phyloP scores from a whole-genome alignment of 208 protist species.

The Crithidia acanthocephali region DNA sequence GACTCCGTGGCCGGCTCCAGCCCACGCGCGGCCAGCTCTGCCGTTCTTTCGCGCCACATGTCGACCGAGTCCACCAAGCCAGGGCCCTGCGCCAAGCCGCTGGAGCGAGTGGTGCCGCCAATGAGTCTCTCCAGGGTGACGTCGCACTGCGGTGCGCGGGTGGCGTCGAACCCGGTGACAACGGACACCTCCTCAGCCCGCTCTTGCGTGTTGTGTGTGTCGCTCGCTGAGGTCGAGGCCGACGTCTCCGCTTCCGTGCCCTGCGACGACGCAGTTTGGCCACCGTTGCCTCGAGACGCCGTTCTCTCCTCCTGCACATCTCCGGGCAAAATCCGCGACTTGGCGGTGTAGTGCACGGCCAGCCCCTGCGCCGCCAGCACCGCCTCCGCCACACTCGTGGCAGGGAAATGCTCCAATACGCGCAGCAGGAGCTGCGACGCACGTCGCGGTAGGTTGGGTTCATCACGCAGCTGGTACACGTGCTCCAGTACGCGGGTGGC shows the following conservation, averaged over 20 bases:
- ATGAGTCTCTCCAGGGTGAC: conserved; percentile 40
- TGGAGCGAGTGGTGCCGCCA: not conserved
- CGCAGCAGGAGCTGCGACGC: conserved; percentile 57
- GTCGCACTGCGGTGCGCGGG: not conserved
- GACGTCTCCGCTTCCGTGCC: not conserved
- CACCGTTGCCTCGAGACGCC: not conserved
- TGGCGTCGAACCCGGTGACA: conserved; percentile 30
- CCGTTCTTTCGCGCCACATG: conserved; percentile 58
- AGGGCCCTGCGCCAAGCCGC: conserved; percentile 52
- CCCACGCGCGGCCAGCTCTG: conserved; percentile 29
- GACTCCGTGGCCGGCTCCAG: conserved; percentile 34
- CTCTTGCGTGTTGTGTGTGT: too few relatives aligned
- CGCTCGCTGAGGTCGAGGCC: not conserved
- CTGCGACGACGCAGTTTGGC: not conserved
- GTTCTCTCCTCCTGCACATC: not conserved
- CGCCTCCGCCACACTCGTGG: conserved; percentile 66
- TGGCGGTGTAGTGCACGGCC: conserved; percentile 55
- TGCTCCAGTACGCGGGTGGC: conserved; percentile 39
- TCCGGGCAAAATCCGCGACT: conserved; percentile 44
- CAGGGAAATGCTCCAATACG: conserved; percentile 58
- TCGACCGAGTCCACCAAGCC: conserved; percentile 55
- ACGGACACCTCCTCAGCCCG: conserved; percentile 4
- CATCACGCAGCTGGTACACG: conserved; percentile 42
- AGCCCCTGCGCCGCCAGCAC: conserved; percentile 81
- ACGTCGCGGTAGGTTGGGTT: conserved; percentile 34